A percentile compares a stretch with the other conserved stretches of the same genome.
Conservation (phyloP, 345 rosid genomes). For the Toxicodendron radicans region DNA sequence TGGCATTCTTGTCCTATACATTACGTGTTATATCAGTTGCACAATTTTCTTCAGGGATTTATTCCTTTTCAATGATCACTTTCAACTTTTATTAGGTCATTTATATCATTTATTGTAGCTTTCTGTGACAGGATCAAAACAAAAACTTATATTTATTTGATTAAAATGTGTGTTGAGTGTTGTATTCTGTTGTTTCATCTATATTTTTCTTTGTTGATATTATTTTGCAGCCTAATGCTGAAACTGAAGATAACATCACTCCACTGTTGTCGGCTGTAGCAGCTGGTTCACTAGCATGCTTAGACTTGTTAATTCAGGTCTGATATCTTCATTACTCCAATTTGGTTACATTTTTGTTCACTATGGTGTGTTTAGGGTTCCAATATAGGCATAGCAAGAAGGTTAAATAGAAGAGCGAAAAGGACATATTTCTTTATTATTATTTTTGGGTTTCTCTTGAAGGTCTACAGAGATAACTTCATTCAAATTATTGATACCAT, state of each 20-base stretch:
- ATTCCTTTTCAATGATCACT: background rate
- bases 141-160: background rate
- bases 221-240: slow-evolving; percentile 79
- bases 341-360: background rate
- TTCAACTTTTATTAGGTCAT: background rate
- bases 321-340: slow-evolving; percentile 18
- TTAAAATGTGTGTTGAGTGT: background rate
- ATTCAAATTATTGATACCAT: background rate
- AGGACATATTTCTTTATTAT: background rate
- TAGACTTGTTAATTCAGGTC: slow-evolving; percentile 81
- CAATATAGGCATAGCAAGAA: background rate
- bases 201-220: background rate
- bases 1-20: background rate
- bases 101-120: background rate
- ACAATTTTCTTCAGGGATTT: background rate
- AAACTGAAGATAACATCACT: slow-evolving; percentile 81
- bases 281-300: slow-evolving; percentile 76
- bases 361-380: background rate
- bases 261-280: slow-evolving; percentile 90
- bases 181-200: background rate
- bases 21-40: background rate
- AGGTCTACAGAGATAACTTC: background rate
- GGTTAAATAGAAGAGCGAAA: background rate
- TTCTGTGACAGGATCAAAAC: background rate
- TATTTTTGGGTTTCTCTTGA: background rate